Evolutionary conservation across 1,139 yeast genomes (phyloP), one percentile per base, ranked within the genome.

Genomic region (Geotrichum citri-aurantii): DNA sequence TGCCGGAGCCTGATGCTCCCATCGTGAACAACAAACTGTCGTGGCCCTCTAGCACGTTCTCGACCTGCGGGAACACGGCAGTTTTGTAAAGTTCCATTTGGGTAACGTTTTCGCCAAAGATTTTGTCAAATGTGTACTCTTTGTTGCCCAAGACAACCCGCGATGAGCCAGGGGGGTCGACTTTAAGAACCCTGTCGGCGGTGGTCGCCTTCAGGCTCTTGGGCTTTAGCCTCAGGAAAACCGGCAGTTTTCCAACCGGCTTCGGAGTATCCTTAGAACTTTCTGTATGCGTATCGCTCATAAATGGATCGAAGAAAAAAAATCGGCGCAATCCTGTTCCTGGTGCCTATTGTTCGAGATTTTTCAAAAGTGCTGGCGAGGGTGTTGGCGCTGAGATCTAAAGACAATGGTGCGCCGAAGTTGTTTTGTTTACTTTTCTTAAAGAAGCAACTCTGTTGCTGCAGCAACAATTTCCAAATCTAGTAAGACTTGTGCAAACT

Each of bases 1-100:
- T 80, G 5, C 83, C 83, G 12, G 81, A 75, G 42, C 79, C 80
- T 0, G 82, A 77, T 27, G 84, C 80, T 0, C 84, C 84, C 65
- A 81, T 65, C 0, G 82, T 74, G 63, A 80, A 77, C 29, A 80
- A 64, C 14, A 77, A 67, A 24, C 77, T 72, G 63, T 80, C 83
- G 5, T 63, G 69, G 8, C 73, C 75, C 6, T 67, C 68, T 10
- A 76, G 63, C 4, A 70, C 65, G 42, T 69, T 67, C 23, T 67
- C 65, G 2, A 73, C 74, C 50, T 72, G 58, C 6, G 73, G 71
- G 24, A 63, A 51, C 1, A 75, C 71, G 7, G 72, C 63, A 8
- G 65, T 66, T 51, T 69, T 67, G 62, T 73, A 69, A 0, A 75
- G 69, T 21, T 72, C 69, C 27, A 69, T 65, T 48, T 71, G 71